These are phyloP conservation scores for Gelatoporia subvermispora DNA, from an alignment of 768 basidiomycete species.

Conservation along the genomic window DNA sequence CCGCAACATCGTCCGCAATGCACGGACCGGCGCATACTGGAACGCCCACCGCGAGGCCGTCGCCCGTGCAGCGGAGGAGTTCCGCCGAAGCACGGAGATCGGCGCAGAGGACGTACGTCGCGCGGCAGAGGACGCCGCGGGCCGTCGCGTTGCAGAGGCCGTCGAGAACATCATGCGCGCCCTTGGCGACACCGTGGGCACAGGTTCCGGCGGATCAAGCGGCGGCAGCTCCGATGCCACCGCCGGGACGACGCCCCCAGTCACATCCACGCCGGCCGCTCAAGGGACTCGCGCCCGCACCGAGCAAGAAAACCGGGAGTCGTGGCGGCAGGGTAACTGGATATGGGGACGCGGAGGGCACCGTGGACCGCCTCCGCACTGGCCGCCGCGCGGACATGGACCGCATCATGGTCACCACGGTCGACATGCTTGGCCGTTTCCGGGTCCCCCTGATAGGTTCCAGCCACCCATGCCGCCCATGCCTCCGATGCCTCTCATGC, in stretches of 20 bases:
- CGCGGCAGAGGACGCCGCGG: constrained; percentile 59
- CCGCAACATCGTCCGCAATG: constrained; percentile 58
- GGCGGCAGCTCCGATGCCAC: not conserved
- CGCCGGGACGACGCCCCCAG: constrained; percentile 4
- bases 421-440: not conserved
- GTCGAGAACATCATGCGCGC: constrained; percentile 54
- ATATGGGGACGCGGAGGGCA: not conserved
- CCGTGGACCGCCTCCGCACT: not conserved
- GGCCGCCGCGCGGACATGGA: not conserved
- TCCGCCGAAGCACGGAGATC: constrained; percentile 42
- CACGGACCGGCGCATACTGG: constrained; percentile 68
- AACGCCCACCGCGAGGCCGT: constrained; percentile 53
- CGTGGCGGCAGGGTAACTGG: too few species aligned
- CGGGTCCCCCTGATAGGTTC: not conserved
- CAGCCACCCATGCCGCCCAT: not conserved
- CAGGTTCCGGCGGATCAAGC: not conserved
- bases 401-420: not conserved
- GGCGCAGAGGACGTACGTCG: constrained; percentile 32
- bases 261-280: constrained; percentile 17
- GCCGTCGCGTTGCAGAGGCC: constrained; percentile 56
- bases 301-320: too few species aligned
- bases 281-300: not conserved
- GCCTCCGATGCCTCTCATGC: not conserved
- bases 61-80: constrained; percentile 50
- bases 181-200: constrained; percentile 33